These are phyloP conservation scores for Tephrocybe sp. DNA, from an alignment of 768 basidiomycete species.

Conservation along the genomic window DNA sequence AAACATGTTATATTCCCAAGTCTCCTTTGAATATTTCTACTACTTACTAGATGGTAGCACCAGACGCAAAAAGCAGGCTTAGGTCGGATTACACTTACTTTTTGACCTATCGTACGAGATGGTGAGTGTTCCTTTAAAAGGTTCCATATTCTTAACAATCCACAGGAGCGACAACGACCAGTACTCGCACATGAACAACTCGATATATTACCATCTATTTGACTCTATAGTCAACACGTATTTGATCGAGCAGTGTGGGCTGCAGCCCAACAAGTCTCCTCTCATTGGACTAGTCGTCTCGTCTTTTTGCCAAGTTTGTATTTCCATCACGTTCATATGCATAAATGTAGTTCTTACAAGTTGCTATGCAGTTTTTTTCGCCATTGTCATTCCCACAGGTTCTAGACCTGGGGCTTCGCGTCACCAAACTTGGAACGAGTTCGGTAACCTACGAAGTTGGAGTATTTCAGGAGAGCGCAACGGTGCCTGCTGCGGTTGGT, in stretches of 20 bases:
- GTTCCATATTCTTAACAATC: not conserved
- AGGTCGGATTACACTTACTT: conserved; percentile 59
- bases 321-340: not conserved
- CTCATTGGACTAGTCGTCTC: conserved; percentile 77
- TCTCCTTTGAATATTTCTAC: not conserved
- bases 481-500: conserved; percentile 42
- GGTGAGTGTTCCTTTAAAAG: conserved; percentile 37
- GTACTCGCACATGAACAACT: conserved; percentile 80
- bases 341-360: not conserved
- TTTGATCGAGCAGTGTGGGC: conserved; percentile 61
- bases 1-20: conserved; percentile 2
- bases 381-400: conserved; percentile 73
- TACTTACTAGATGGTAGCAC: conserved; percentile 24
- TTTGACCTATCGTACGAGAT: conserved; percentile 65
- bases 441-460: conserved; percentile 82
- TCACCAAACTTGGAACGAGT: conserved; percentile 64
- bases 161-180: conserved; percentile 85
- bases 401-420: conserved; percentile 67
- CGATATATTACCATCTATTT: conserved; percentile 78
- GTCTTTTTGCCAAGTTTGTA: conserved; percentile 63
- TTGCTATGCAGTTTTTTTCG: conserved; percentile 59
- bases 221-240: conserved; percentile 83
- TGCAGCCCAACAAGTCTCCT: conserved; percentile 46
- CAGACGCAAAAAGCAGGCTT: conserved; percentile 29
- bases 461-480: conserved; percentile 54